A percentile compares a stretch with the other conserved stretches of the same genome.
These are phyloP conservation scores for Wickerhamomyces strasburgensis DNA, from an alignment of 805 yeast species.

Conservation along the genomic window DNA sequence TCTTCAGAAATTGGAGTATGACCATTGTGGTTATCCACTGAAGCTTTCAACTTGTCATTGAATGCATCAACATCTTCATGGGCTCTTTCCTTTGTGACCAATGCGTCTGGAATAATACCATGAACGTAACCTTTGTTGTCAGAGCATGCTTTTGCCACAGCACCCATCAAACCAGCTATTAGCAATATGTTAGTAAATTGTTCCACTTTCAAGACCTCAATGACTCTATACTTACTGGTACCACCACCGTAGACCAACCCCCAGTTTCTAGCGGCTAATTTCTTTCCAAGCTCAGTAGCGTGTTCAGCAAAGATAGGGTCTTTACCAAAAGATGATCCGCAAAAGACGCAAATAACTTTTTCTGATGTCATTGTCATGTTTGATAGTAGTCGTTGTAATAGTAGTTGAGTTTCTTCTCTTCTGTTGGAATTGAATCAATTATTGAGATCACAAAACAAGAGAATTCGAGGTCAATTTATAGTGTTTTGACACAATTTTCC, in stretches of 20 bases:
- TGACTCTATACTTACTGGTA: no score
- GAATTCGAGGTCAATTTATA: no score
- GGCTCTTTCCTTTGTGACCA: constrained; percentile 67
- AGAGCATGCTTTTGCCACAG: constrained; percentile 53
- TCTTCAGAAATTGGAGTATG: constrained; percentile 48
- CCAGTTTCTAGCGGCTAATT: constrained; percentile 56
- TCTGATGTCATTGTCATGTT: constrained; percentile 2
- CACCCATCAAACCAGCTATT: constrained; percentile 76
- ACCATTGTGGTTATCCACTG: constrained; percentile 61
- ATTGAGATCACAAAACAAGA: no score
- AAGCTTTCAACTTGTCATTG: constrained; percentile 43
- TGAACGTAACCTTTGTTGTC: constrained; percentile 62
- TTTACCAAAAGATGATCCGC: constrained; percentile 77
- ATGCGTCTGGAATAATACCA: constrained; percentile 83
- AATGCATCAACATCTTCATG: constrained; percentile 33
- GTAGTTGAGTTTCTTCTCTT: not conserved
- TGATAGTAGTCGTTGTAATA: not conserved
- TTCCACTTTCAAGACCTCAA: no score
- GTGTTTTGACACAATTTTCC: not conserved
- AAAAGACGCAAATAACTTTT: constrained; percentile 67
- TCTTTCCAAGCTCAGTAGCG: constrained; percentile 57
- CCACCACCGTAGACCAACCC: constrained; percentile 90
- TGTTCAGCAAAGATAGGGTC: constrained; percentile 42
- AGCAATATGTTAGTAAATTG: no score
- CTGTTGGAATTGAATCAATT: no score